Evolutionary conservation across 208 protist genomes (phyloP), one percentile per base, ranked within the genome.

Genomic region (Wallacemonas rigidus): DNA sequence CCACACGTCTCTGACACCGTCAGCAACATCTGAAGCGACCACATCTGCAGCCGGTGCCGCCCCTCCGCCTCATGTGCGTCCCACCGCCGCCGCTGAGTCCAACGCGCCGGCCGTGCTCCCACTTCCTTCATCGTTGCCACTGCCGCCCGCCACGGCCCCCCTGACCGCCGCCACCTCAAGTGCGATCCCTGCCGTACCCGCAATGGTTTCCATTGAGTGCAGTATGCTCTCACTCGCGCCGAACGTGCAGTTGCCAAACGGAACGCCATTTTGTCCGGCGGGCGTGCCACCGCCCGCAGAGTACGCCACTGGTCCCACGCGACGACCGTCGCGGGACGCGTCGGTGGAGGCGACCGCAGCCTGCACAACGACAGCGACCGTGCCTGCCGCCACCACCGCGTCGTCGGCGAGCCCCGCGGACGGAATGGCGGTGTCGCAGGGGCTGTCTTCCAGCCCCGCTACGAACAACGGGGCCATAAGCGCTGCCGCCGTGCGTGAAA

Each of bases 221-320:
- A 71, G 36, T 36, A 72, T 82, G 17, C 74, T 87, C 68, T 81
- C 72, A 41, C 60, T 92, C 35, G 69, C 81, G 51, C 82, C 83
- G 48, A 85, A 83, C 70, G 80, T 69, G 44, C 64, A 62, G 51
- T 72, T 93, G 62, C 85, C 85, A 2, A 65, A 70, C 15, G 88
- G 86, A 11, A 74, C 69, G 35, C 81, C 88, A 2, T 91, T 93
- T 61, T 91, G 82, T 53, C 81, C 82, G 6, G 76, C 83, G 9
- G 88, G 88, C 41, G 86, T 89, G 38, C 61, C 71, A 5, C 77
- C 83, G 56, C 74, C 86, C 38, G 60, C 50, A 6, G 80, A 80
- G 38, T 93, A 91, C 72, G 58, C 65, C 44, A 65, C 53, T 57
- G 53, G 53, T 5, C 15, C 53, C 53, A 17, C 5, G 0, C 53